These are phyloP conservation scores for Candida suzukii DNA, from an alignment of 805 yeast genomes.

Conservation along the genomic window DNA sequence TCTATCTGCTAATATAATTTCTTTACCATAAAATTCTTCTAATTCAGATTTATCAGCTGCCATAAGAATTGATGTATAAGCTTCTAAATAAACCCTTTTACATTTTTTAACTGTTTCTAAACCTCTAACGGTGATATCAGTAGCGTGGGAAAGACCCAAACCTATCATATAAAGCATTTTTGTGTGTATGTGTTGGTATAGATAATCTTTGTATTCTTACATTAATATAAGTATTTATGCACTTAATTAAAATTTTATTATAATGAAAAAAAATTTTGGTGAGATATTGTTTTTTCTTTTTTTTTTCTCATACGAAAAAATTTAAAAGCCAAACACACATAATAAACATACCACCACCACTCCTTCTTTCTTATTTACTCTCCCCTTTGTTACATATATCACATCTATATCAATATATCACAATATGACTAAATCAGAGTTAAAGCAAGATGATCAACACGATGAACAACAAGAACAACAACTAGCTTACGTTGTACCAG, in stretches of 20 bases:
- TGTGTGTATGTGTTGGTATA: background rate
- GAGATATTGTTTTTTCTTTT: background rate
- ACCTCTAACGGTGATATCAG: constrained; percentile 93
- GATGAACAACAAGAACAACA: no score
- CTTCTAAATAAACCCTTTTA: constrained; percentile 89
- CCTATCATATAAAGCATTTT: constrained; percentile 87
- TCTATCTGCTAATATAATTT: constrained; percentile 84
- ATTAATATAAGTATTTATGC: no score
- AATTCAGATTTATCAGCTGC: constrained; percentile 72
- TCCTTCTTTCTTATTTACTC: no score
- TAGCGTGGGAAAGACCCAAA: constrained; percentile 79
- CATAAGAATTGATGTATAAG: constrained; percentile 92
- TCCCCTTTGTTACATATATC: no score
- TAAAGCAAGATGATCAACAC: background rate
- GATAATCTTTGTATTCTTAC: no score
- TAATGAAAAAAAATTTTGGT: background rate
- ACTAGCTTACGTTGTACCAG: background rate
- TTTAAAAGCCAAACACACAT: no score
- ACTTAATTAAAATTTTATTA: background rate
- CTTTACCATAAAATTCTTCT: constrained; percentile 80
- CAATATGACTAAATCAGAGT: background rate
- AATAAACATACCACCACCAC: no score
- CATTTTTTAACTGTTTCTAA: constrained; percentile 77
- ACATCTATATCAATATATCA: no score
- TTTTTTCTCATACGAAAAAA: no score